phyloP scores from a whole-genome alignment of 75 land plant genomes.

The Pinus taeda region DNA sequence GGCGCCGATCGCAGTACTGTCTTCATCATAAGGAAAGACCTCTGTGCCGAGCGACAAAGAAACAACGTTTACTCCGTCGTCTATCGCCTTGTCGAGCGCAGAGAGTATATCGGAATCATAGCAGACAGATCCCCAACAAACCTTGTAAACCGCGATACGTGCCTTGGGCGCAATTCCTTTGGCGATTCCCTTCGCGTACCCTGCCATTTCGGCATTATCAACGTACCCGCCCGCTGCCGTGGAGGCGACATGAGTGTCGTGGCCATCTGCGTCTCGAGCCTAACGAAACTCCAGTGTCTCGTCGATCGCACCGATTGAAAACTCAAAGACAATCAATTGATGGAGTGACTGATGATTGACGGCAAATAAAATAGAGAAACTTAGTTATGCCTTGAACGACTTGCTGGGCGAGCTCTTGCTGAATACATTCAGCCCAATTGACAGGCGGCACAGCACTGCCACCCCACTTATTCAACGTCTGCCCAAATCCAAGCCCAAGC shows the following conservation, averaged over 20 bases:
- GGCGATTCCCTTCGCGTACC: constrained; percentile 69
- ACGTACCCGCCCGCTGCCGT: constrained; percentile 49
- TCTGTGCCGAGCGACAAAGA: constrained; percentile 96
- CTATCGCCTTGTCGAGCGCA: constrained; percentile 71
- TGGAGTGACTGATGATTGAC: too few relatives aligned
- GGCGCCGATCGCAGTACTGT: constrained; percentile 87
- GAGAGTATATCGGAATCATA: constrained; percentile 75
- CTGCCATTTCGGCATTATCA: constrained; percentile 50
- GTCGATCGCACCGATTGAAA: neutral
- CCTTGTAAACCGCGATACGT: constrained; percentile 75
- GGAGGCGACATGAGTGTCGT: constrained; percentile 36
- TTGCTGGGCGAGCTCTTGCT: too few relatives aligned
- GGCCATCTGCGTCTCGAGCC: constrained; percentile 77
- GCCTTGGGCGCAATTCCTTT: constrained; percentile 72
- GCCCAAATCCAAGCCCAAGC: too few relatives aligned
- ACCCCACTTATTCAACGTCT: too few relatives aligned
- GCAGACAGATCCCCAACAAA: constrained; percentile 79
- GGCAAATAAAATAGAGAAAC: too few relatives aligned
- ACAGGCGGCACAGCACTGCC: too few relatives aligned
- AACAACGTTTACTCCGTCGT: constrained; percentile 67
- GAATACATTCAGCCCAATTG: too few relatives aligned
- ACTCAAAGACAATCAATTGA: too few relatives aligned
- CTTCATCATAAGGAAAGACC: constrained; percentile 67
- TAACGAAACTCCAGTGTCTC: constrained; percentile 62
- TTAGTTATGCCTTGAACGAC: too few relatives aligned